Base-by-base conservation (phyloP, 1,284 basidiomycete species). In the Microbotryum violaceum region DNA sequence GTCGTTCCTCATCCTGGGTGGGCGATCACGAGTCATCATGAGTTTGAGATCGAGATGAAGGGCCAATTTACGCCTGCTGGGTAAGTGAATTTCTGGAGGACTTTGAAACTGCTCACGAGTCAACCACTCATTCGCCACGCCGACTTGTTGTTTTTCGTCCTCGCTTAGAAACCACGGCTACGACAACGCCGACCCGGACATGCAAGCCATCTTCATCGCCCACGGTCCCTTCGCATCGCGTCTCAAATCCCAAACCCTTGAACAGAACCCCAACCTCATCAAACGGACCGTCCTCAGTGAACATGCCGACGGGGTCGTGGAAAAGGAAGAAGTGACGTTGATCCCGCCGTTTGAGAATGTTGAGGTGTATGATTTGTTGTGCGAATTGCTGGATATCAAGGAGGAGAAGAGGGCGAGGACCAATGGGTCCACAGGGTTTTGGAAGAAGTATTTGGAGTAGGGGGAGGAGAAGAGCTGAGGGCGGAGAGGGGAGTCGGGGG, bases 141-240 rank as follows among this genome's bases (percentile, higher is more conserved):
- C 27, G 18, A 56, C 58, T 12, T 51, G 18, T 56, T 21, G 51
- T 65, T 25, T 46, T 16, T 27, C 6, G 45, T 21, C 14, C 48
- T 42, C 37, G 9, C 9, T 2, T 47, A 70, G 72, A 83, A 89
- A 85, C 65, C 88, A 91, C 67, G 89, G 87, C 12, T 91, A 90
- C 72, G 89, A 92, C 72, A 91, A 91, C 67, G 74, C 80, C 18
- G 81, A 85, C 47, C 72, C 78, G 10, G 80, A 86, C 4, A 94
- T 94, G 91, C 84, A 85, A 59, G 90, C 90, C 0, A 86, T 90
- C 74, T 93, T 94, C 75, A 85, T 93, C 64, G 88, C 89, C 3
- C 86, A 89, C 71, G 91, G 91, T 1, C 90, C 91, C 0, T 91
- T 91, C 72, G 84, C 87, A 14, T 75, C 81, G 6, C 79, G 81